phyloP scores from a whole-genome alignment of 495 filamentous ascomycete genomes.

The Penicillium coprophilum region DNA sequence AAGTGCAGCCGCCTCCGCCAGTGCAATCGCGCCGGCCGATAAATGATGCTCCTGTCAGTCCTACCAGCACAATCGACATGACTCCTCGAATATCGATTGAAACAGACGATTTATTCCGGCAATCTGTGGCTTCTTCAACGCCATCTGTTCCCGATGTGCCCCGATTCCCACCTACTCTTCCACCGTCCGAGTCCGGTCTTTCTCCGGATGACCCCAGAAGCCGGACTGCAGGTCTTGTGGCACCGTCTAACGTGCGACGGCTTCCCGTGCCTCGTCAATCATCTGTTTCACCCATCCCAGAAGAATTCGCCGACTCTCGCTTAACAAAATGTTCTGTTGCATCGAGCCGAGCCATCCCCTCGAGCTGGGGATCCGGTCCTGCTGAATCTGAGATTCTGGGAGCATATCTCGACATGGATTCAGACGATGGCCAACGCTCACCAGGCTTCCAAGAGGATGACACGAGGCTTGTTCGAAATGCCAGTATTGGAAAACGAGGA shows the following conservation, averaged over 20 bases:
- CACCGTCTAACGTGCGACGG: conserved; percentile 23
- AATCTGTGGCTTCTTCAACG: conserved; percentile 35
- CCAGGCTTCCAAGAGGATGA: conserved; percentile 47
- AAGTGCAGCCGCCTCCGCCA: conserved; percentile 39
- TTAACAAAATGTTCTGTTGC: conserved; percentile 65
- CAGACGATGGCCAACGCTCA: conserved; percentile 40
- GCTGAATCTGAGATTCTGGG: conserved; percentile 49
- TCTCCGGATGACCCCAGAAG: conserved; percentile 15
- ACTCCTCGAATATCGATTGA: conserved; percentile 32
- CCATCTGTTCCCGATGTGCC: conserved; percentile 51
- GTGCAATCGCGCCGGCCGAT: conserved; percentile 25
- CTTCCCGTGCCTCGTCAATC: conserved; percentile 53
- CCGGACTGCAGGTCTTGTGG: conserved; percentile 31
- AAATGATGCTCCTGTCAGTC: conserved; percentile 37
- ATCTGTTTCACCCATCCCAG: conserved; percentile 83
- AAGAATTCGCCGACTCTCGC: conserved; percentile 64
- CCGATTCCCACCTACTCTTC: conserved; percentile 25
- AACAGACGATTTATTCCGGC: conserved; percentile 37
- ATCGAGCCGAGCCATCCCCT: conserved; percentile 77
- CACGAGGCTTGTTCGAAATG: conserved; percentile 68
- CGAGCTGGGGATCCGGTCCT: conserved; percentile 61
- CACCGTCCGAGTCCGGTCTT: conserved; percentile 18
- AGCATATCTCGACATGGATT: conserved; percentile 39
- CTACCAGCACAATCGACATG: conserved; percentile 26
- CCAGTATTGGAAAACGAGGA: conserved; percentile 71